Conservation (phyloP, 179 eudicot species). For the Nepenthes alata region DNA sequence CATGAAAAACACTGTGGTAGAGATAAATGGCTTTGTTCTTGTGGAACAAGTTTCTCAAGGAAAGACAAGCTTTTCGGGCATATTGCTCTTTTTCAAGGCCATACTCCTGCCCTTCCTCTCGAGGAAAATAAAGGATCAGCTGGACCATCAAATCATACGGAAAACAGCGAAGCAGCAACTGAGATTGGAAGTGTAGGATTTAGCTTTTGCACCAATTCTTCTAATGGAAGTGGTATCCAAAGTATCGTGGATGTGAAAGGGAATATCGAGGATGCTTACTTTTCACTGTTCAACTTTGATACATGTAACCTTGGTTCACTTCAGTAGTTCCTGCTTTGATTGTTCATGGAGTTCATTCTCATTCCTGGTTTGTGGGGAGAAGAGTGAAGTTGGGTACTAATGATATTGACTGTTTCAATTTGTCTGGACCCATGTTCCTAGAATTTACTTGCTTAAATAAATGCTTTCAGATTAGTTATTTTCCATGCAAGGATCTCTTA, state of each 20-base stretch:
- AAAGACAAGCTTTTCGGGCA: conserved; percentile 44
- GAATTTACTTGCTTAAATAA: conserved; percentile 29
- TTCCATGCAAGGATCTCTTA: no score
- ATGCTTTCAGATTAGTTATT: background rate
- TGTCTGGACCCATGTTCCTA: conserved; percentile 20
- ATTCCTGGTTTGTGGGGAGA: conserved; percentile 46
- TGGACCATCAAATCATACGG: conserved; percentile 29
- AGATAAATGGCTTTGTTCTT: conserved; percentile 94
- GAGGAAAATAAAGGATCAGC: conserved; percentile 47
- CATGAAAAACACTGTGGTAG: conserved; percentile 97
- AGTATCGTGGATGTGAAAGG: conserved; percentile 33
- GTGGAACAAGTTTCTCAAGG: conserved; percentile 47
- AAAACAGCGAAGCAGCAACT: conserved; percentile 24
- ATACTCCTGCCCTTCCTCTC: conserved; percentile 43
- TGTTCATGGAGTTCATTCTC: conserved; percentile 67
- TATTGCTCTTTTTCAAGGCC: conserved; percentile 46
- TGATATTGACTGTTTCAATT: conserved; percentile 17
- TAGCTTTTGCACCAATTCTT: conserved; percentile 23
- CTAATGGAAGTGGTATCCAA: conserved; percentile 19
- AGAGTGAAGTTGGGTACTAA: conserved; percentile 31
- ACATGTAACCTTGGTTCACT: conserved; percentile 39
- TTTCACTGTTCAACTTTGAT: conserved; percentile 54
- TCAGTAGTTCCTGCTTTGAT: conserved; percentile 57
- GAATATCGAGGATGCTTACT: conserved; percentile 40
- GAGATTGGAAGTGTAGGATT: conserved; percentile 27